Evolutionary conservation across 495 filamentous ascomycete species (phyloP), one percentile per base, ranked within the genome.

Genomic region (Achaetomiella virescens): DNA sequence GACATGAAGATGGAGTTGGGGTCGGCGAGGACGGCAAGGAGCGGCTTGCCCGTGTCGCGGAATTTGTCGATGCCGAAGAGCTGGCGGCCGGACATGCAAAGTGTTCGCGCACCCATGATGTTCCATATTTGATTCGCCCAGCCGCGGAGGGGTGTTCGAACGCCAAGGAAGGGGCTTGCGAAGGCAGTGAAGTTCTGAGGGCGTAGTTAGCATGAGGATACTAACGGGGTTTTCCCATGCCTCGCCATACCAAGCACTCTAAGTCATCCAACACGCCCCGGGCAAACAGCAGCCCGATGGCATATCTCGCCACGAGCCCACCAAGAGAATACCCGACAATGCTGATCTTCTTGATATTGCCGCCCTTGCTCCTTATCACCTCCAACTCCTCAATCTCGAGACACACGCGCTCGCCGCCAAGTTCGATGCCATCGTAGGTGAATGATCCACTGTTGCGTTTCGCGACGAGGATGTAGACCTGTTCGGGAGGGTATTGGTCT

Each of bases 391-490:
- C 91, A 49, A 97, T 89, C 75, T 97, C 92, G 59, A 83, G 74
- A 18, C 85, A 86, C 29, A 97, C 84, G 37, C 92, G 84, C 76
- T 97, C 92, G 54, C 89, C 92, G 53, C 91, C 89, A 9, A 85
- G 74, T 62, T 97, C 91, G 65, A 97, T 90, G 49, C 92, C 92
- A 72, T 97, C 92, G 70, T 97, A 97, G 21, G 92, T 97, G 70
- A 85, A 88, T 56, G 74, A 85, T 6, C 90, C 89, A 50, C 81
- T 76, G 69, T 97, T 97, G 54, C 84, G 79, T 71, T 91, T 87
- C 4, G 86, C 80, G 29, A 85, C 75, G 22, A 96, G 79, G 50
- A 96, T 81, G 66, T 91, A 78, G 6, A 97, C 68, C 27, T 76
- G 60, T 8, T 86, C 81, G 59, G 82, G 78, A 17, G 82, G 71